Evolutionary conservation across 306 rosid genomes (phyloP), one percentile per base, ranked within the genome.

Genomic region (Psophocarpus tetragonolobus): DNA sequence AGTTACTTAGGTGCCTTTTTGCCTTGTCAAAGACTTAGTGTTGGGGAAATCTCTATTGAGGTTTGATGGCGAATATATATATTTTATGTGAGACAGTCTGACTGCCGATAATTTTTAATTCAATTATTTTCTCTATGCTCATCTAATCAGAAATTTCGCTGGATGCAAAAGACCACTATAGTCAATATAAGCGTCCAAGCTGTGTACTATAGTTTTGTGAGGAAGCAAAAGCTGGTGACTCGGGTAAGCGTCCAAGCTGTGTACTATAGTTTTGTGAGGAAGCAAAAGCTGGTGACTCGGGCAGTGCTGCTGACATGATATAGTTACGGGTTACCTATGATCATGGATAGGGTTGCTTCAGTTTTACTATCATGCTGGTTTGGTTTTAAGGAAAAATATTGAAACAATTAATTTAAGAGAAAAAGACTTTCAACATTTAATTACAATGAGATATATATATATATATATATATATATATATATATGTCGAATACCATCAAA

Each of bases 31-130:
- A 81, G 69, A 73, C 84, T 73, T 61, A 42, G 68, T 71, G 74
- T 80, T 48, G 62, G 68, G 62, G 60, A 62, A 42, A 78, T 51
- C 70, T 78, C n/a, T 42, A 76, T 62, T 79, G 10, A 62, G 80
- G 79, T 87, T 78, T 29, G 75, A 48, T 61, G 57, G 57, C 81
- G 71, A 76, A 78, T 62, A 24, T 42, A 42, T 84, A 51, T 83
- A 79, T 66, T 83, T 48, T n/a, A n/a, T 77, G 74, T 81, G 74
- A 76, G 65, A 47, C 87, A 69, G 78, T 63, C 27, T 73, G 78
- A 2, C 10, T 42, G 42, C 30, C 67, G 78, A 51, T 88, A 36
- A 63, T 76, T 83, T 80, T 81, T 71, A 71, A 75, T 45, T 73
- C 1, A 36, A 4, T 73, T 76, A 75, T 18, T 73, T 67, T 74